Conservation (phyloP, 805 yeast genomes). For the Starmerella apicola region DNA sequence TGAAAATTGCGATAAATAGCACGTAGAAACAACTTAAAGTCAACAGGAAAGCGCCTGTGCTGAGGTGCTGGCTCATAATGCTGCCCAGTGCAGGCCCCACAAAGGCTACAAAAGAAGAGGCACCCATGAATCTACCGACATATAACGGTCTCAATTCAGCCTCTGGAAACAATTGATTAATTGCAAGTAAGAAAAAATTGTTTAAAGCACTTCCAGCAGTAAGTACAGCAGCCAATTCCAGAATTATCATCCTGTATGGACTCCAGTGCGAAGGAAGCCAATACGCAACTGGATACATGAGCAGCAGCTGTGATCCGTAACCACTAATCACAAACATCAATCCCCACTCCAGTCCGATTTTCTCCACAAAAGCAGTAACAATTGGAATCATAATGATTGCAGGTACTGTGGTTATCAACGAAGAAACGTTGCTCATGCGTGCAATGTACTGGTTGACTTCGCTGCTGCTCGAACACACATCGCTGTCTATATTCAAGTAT, state of each 20-base stretch:
- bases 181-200: not conserved
- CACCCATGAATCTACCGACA: not conserved
- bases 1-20: not conserved
- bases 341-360: not conserved
- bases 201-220: not conserved
- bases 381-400: conserved; percentile 2
- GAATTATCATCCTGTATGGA: conserved; percentile 1
- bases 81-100: not conserved
- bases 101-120: not conserved
- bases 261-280: conserved; percentile 2
- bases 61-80: not conserved
- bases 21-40: too few relatives aligned
- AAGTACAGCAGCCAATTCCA: not conserved
- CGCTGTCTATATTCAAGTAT: not conserved
- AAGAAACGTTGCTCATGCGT: not conserved
- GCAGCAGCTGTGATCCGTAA: not conserved
- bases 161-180: not conserved
- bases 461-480: not conserved
- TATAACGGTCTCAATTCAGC: not conserved
- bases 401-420: not conserved
- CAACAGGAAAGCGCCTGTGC: not conserved
- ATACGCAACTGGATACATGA: not conserved
- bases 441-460: conserved; percentile 1
- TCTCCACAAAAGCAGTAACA: conserved; percentile 3
- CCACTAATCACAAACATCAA: not conserved